These are phyloP conservation scores for Colletotrichum spinosum DNA, from an alignment of 2,329 filamentous ascomycete genomes.

Conservation along the genomic window DNA sequence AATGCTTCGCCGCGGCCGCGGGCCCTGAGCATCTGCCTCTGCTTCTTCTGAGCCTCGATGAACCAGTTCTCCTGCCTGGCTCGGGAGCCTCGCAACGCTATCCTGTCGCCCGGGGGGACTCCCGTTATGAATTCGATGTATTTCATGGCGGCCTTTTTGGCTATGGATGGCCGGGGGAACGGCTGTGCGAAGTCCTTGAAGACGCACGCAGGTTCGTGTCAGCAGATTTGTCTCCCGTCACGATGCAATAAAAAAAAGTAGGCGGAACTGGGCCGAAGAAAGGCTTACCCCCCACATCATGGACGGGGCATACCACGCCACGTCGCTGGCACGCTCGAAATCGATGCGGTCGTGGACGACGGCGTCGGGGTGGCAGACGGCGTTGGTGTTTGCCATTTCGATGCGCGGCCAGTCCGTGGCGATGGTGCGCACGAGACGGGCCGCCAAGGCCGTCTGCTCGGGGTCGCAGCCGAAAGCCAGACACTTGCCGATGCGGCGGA, in stretches of 20 bases:
- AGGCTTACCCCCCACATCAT: conserved; percentile 1
- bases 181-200: background rate
- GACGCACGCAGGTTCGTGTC: background rate
- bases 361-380: conserved; percentile 1
- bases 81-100: background rate
- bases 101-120: background rate
- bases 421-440: conserved; percentile 26
- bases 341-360: background rate
- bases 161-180: background rate
- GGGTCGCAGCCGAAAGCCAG: conserved; percentile 39
- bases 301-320: background rate
- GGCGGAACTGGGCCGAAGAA: background rate
- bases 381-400: conserved; percentile 2
- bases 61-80: background rate
- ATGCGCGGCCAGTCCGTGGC: conserved; percentile 14
- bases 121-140: conserved; percentile 1
- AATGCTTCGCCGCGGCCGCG: too few species aligned
- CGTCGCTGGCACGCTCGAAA: background rate
- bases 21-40: background rate
- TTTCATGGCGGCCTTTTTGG: background rate
- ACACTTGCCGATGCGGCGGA: conserved; percentile 37
- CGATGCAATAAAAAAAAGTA: background rate
- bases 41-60: background rate
- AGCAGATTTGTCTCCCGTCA: background rate
- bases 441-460: conserved; percentile 29